These are phyloP conservation scores for Monosporascus cannonballus DNA, from an alignment of 2,329 filamentous ascomycete genomes.

Conservation along the genomic window DNA sequence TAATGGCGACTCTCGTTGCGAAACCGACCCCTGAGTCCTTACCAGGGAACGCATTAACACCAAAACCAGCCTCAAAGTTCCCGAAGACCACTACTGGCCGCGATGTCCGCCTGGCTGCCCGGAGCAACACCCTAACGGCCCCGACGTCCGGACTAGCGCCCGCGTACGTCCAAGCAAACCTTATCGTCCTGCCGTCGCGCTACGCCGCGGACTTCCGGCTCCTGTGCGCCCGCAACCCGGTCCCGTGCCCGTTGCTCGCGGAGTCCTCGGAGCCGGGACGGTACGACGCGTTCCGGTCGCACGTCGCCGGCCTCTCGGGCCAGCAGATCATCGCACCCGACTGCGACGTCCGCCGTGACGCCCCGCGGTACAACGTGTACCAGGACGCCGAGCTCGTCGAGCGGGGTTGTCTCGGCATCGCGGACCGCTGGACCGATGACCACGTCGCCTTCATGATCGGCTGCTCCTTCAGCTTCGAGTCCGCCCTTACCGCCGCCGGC, in stretches of 20 bases:
- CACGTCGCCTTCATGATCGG: conserved; percentile 59
- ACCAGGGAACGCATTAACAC: neutral
- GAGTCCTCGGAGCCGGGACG: conserved; percentile 40
- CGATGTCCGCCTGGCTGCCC: conserved; percentile 37
- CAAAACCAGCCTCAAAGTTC: no score
- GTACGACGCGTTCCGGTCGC: conserved; percentile 31
- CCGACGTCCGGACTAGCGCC: conserved; percentile 50
- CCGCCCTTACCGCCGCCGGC: conserved; percentile 43
- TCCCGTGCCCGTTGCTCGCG: conserved; percentile 55
- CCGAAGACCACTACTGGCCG: conserved; percentile 22
- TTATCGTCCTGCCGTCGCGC: conserved; percentile 50
- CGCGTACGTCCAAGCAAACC: conserved; percentile 54
- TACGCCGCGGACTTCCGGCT: conserved; percentile 53
- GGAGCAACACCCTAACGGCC: conserved; percentile 30
- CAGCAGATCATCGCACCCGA: conserved; percentile 25
- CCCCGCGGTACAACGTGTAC: conserved; percentile 54
- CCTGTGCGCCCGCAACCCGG: conserved; percentile 55
- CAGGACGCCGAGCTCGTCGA: conserved; percentile 35
- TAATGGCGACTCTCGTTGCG: neutral
- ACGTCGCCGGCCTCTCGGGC: conserved; percentile 15
- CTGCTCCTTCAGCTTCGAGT: conserved; percentile 59
- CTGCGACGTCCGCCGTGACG: conserved; percentile 52
- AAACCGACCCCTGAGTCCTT: neutral
- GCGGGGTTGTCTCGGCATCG: conserved; percentile 35
- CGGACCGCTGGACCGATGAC: conserved; percentile 46